Percentiles rank a stretch among this genome's conserved stretches.
phyloP scores from a whole-genome alignment of 768 basidiomycete genomes.

The Suillus sp. region DNA sequence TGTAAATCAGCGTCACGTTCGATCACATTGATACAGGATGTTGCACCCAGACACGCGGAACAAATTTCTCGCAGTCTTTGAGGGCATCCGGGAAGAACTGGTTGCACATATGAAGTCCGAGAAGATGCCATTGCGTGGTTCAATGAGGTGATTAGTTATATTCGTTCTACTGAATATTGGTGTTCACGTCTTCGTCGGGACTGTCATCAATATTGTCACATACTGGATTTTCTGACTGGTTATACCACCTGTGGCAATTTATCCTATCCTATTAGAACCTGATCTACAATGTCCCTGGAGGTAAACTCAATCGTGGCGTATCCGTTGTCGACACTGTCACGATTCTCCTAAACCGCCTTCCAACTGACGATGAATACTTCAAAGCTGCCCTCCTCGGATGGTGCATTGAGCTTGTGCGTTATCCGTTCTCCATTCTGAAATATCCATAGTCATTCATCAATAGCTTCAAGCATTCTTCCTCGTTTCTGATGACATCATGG shows the following conservation, averaged over 20 bases:
- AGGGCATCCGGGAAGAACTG: slow-evolving; percentile 74
- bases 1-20: not conserved
- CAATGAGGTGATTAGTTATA: slow-evolving; percentile 56
- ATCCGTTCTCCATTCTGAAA: not conserved
- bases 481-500: slow-evolving; percentile 98
- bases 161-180: not conserved
- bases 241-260: not conserved
- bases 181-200: not conserved
- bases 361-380: slow-evolving; percentile 85
- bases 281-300: slow-evolving; percentile 93
- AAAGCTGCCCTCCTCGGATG: slow-evolving; percentile 89
- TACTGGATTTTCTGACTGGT: not conserved
- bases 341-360: slow-evolving; percentile 71
- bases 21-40: not conserved
- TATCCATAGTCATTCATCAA: not conserved
- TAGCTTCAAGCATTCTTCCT: slow-evolving; percentile 98
- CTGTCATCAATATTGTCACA: not conserved
- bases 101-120: slow-evolving; percentile 64
- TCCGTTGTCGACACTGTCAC: slow-evolving; percentile 92
- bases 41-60: slow-evolving; percentile 47
- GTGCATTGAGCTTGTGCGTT: slow-evolving; percentile 90
- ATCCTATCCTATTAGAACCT: slow-evolving; percentile 56
- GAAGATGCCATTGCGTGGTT: slow-evolving; percentile 84
- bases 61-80: slow-evolving; percentile 75
- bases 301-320: slow-evolving; percentile 94